Conservation (phyloP, 2,329 filamentous ascomycete species). For the Fusarium globosum region DNA sequence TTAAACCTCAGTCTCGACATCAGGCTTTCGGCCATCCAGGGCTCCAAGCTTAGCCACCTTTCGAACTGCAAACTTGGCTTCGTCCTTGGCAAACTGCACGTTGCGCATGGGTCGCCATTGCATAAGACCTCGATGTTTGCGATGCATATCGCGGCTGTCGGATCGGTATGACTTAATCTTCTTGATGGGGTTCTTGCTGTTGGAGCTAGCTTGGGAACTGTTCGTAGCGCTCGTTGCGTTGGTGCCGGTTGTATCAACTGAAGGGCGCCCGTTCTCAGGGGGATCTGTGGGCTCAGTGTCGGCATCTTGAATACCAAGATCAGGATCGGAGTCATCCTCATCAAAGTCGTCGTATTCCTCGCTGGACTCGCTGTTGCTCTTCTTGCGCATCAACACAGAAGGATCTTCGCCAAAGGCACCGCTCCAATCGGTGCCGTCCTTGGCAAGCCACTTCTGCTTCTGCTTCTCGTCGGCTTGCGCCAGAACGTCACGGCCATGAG, state of each 20-base stretch:
- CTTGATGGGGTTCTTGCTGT: slow-evolving; percentile 65
- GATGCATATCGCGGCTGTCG: slow-evolving; percentile 79
- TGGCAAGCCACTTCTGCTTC: slow-evolving; percentile 80
- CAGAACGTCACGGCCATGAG: slow-evolving; percentile 83
- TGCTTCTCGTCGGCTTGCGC: slow-evolving; percentile 77
- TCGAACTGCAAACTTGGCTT: slow-evolving; percentile 80
- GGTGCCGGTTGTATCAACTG: slow-evolving; percentile 52
- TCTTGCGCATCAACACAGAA: slow-evolving; percentile 56
- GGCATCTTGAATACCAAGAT: slow-evolving; percentile 71
- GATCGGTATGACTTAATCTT: slow-evolving; percentile 72
- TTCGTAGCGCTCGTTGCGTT: slow-evolving; percentile 49
- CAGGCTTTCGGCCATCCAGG: slow-evolving; percentile 84
- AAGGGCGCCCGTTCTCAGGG: slow-evolving; percentile 48
- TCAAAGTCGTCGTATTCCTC: slow-evolving; percentile 57
- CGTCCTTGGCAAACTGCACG: slow-evolving; percentile 85
- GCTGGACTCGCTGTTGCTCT: slow-evolving; percentile 47
- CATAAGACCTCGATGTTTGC: slow-evolving; percentile 91
- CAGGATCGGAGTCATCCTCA: slow-evolving; percentile 56
- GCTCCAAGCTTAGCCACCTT: slow-evolving; percentile 82
- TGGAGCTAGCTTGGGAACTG: slow-evolving; percentile 48
- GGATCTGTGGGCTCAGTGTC: slow-evolving; percentile 47
- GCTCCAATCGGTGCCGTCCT: slow-evolving; percentile 86
- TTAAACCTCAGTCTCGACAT: slow-evolving; percentile 82
- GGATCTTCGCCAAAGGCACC: slow-evolving; percentile 87
- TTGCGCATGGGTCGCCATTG: slow-evolving; percentile 95